phyloP scores from a whole-genome alignment of 371 early-diverging fungal species.

The Syncephalastrum racemosum region DNA sequence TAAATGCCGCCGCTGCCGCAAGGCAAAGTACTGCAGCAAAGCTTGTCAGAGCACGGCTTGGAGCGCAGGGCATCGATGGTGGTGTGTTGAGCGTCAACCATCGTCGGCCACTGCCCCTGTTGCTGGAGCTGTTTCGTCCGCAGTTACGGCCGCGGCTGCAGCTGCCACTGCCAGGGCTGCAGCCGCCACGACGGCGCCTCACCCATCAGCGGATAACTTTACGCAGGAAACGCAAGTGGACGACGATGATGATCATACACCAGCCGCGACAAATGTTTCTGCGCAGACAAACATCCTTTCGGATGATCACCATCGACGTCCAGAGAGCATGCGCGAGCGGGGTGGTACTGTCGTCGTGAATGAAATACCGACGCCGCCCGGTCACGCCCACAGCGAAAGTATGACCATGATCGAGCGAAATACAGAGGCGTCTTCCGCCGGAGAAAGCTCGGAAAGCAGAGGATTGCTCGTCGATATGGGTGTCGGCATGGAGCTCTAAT shows the following conservation, averaged over 20 bases:
- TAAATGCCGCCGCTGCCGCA: slow-evolving; percentile 79
- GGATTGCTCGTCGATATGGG: slow-evolving; percentile 12
- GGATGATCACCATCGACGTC: not conserved
- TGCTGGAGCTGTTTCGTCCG: not conserved
- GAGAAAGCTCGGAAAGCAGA: slow-evolving; percentile 9
- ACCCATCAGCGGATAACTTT: not conserved
- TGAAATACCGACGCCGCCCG: not conserved
- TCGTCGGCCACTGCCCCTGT: not conserved
- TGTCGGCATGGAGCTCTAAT: slow-evolving; percentile 16
- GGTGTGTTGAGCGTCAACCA: slow-evolving; percentile 67
- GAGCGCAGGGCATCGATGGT: slow-evolving; percentile 77
- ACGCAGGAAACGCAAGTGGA: slow-evolving; percentile 1
- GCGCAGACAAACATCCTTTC: not conserved
- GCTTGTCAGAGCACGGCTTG: slow-evolving; percentile 74
- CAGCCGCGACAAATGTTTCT: not conserved
- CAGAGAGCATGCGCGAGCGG: not conserved
- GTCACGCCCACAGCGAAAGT: slow-evolving; percentile 9
- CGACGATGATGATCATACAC: not conserved
- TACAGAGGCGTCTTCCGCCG: slow-evolving; percentile 4
- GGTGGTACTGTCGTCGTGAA: slow-evolving; percentile 5
- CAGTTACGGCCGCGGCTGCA: not conserved
- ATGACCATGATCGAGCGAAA: slow-evolving; percentile 13
- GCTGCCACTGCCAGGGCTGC: slow-evolving; percentile 1
- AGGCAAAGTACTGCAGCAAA: slow-evolving; percentile 80
- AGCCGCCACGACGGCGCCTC: not conserved